Conservation (phyloP, 1,284 basidiomycete species). For the Apiotrichum montevideense region DNA sequence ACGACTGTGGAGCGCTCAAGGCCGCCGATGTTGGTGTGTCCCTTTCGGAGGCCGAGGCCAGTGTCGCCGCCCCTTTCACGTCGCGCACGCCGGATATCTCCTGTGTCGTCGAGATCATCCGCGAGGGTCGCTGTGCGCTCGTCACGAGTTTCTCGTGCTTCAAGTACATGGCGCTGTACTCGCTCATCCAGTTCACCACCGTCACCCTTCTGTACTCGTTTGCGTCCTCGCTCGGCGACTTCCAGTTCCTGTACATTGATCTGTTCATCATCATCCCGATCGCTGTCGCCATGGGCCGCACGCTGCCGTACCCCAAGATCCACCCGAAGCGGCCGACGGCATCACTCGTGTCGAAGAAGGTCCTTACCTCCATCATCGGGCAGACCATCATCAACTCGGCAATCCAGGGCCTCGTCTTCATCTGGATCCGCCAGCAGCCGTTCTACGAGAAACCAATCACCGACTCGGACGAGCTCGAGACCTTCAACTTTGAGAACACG, state of each 20-base stretch:
- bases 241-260: slow-evolving; percentile 95
- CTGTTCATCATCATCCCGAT: slow-evolving; percentile 95
- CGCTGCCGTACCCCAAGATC: slow-evolving; percentile 78
- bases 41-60: slow-evolving; percentile 94
- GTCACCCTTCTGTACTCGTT: slow-evolving; percentile 94
- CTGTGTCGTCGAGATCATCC: slow-evolving; percentile 94
- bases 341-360: slow-evolving; percentile 92
- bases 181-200: slow-evolving; percentile 54
- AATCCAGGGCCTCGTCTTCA: slow-evolving; percentile 79
- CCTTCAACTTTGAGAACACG: slow-evolving; percentile 91
- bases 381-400: slow-evolving; percentile 83
- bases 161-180: slow-evolving; percentile 78
- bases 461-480: slow-evolving; percentile 70
- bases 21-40: slow-evolving; percentile 97
- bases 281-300: slow-evolving; percentile 93
- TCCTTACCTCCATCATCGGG: slow-evolving; percentile 86
- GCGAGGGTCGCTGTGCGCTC: slow-evolving; percentile 87
- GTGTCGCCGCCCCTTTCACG: slow-evolving; percentile 98
- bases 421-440: slow-evolving; percentile 75
- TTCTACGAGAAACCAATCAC: slow-evolving; percentile 67
- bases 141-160: slow-evolving; percentile 99
- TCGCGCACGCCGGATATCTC: slow-evolving; percentile 89
- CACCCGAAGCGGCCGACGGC: slow-evolving; percentile 90
- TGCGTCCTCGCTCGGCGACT: slow-evolving; percentile 92
- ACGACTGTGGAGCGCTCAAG: slow-evolving; percentile 97